A percentile compares a stretch with the other conserved stretches of the same genome.
Evolutionary conservation across 2,329 filamentous ascomycete genomes (phyloP).

Genomic region (Nemania diffusa): DNA sequence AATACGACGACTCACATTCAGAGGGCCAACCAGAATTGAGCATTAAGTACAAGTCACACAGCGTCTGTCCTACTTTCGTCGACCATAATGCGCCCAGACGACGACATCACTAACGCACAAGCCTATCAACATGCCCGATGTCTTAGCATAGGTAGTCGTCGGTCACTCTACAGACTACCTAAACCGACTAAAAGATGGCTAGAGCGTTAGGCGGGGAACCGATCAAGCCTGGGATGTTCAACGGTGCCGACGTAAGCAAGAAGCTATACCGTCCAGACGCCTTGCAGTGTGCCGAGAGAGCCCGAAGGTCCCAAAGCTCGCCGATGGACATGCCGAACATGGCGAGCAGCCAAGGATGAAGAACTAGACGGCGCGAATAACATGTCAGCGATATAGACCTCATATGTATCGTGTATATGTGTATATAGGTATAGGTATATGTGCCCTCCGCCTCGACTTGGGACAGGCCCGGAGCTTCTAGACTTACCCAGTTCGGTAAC

Average conservation of each 20-base stretch:
- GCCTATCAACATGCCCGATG: neutral
- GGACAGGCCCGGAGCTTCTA: neutral
- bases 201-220: conserved; percentile 61
- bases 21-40: neutral
- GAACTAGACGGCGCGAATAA: conserved; percentile 44
- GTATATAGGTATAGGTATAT: too few relatives aligned
- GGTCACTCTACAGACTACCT: neutral
- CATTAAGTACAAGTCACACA: too few relatives aligned
- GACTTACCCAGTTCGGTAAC: conserved; percentile 54
- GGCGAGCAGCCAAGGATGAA: conserved; percentile 61
- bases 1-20: neutral
- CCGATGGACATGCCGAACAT: conserved; percentile 66
- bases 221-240: conserved; percentile 66
- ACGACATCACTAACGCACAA: neutral
- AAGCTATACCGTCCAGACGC: conserved; percentile 66
- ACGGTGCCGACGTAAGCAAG: conserved; percentile 68
- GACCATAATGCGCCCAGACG: too few relatives aligned
- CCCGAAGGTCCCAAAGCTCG: conserved; percentile 66
- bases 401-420: neutral
- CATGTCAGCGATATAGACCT: conserved; percentile 10
- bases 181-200: conserved; percentile 54
- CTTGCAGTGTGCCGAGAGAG: conserved; percentile 63
- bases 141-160: neutral
- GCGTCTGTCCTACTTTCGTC: too few relatives aligned
- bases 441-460: neutral